phyloP scores from a whole-genome alignment of 805 yeast genomes.

The Wickerhamiella dianesei region DNA sequence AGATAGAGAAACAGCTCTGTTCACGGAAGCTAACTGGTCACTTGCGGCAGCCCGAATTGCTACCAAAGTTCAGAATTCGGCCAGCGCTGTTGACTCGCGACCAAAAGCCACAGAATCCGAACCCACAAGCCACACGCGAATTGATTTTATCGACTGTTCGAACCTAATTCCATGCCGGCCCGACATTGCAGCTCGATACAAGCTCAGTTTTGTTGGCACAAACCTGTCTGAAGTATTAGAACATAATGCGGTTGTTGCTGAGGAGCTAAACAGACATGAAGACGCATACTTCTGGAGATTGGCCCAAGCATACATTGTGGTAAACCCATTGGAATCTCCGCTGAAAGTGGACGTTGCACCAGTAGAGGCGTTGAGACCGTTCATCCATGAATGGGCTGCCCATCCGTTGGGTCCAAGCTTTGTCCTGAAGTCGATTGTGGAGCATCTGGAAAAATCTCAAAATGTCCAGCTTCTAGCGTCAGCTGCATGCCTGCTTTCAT shows the following conservation, averaged over 20 bases:
- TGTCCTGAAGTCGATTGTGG: conserved; percentile 44
- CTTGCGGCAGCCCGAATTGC: conserved; percentile 4
- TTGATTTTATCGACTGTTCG: conserved; percentile 40
- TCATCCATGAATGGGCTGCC: conserved; percentile 47
- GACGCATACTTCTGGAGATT: conserved; percentile 63
- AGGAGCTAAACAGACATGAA: conserved; percentile 43
- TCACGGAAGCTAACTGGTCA: conserved; percentile 11
- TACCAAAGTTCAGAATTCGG: neutral
- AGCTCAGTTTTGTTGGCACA: conserved; percentile 24
- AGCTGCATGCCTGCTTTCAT: neutral
- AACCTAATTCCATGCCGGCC: conserved; percentile 63
- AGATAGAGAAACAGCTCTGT: conserved; percentile 1
- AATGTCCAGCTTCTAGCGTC: conserved; percentile 1
- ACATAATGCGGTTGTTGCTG: conserved; percentile 61
- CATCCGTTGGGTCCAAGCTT: conserved; percentile 63
- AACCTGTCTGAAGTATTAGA: conserved; percentile 50
- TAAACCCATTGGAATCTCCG: neutral
- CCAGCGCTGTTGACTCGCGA: neutral
- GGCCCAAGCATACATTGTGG: conserved; percentile 8
- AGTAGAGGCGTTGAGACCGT: neutral
- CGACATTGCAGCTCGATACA: conserved; percentile 37
- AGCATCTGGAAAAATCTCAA: conserved; percentile 40
- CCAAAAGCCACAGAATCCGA: neutral
- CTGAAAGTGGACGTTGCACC: conserved; percentile 1
- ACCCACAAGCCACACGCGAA: neutral